Evolutionary conservation across 352 stramenopile genomes (phyloP).

Genomic region (Phytophthora sp.): DNA sequence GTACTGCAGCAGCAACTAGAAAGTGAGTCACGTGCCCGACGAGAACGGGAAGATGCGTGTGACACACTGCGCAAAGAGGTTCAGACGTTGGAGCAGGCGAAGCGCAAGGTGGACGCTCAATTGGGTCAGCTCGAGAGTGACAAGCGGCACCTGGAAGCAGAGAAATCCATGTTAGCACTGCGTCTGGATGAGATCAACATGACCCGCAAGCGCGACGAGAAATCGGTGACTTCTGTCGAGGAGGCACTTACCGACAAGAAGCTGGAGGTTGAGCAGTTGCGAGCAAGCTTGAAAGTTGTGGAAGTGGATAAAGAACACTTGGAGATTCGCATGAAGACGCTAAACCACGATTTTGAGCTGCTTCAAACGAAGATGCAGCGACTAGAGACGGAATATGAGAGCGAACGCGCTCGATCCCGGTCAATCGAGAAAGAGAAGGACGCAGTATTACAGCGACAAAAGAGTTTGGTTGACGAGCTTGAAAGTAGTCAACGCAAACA

Average conservation of each 20-base stretch:
- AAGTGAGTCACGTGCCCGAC: conserved; percentile 11
- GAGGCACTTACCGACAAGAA: conserved; percentile 43
- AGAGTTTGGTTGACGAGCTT: conserved; percentile 39
- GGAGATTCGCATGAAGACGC: conserved; percentile 23
- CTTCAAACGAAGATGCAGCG: conserved; percentile 32
- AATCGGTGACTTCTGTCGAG: conserved; percentile 20
- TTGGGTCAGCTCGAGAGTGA: conserved; percentile 43
- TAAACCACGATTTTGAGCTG: conserved; percentile 47
- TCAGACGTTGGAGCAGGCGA: conserved; percentile 28
- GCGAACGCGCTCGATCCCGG: conserved; percentile 34
- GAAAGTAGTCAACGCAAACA: conserved; percentile 37
- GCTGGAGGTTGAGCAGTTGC: conserved; percentile 59
- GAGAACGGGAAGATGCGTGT: conserved; percentile 33
- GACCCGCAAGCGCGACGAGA: conserved; percentile 28
- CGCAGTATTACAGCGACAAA: conserved; percentile 31
- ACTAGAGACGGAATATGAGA: conserved; percentile 37
- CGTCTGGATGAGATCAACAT: conserved; percentile 33
- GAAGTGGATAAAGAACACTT: conserved; percentile 53
- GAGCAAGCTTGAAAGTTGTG: conserved; percentile 38
- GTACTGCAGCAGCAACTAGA: conserved; percentile 34
- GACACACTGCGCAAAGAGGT: conserved; percentile 35
- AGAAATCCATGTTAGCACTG: conserved; percentile 34
- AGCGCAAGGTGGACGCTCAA: conserved; percentile 33
- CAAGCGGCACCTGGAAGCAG: conserved; percentile 43
- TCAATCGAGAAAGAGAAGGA: conserved; percentile 49